Percentiles rank a stretch among this genome's conserved stretches.
These are phyloP conservation scores for Raddia distichophylla DNA, from an alignment of 176 grass and related monocot species.

Conservation along the genomic window DNA sequence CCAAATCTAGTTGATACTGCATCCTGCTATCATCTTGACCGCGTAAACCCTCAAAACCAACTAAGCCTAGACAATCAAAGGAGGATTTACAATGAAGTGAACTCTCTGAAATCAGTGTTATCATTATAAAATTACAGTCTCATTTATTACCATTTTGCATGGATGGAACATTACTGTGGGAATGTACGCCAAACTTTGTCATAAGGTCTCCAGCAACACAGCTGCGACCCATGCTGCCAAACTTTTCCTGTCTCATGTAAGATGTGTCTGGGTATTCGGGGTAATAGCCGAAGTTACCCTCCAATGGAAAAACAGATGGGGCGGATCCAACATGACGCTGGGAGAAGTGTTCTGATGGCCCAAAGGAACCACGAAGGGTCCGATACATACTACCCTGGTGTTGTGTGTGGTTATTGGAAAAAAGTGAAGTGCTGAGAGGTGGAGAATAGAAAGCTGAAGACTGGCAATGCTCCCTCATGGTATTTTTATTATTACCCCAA, in stretches of 20 bases:
- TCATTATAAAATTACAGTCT: constrained; percentile 34
- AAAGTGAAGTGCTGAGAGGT: constrained; percentile 31
- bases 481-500: constrained; percentile 46
- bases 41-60: constrained; percentile 40
- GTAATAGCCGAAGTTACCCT: constrained; percentile 48
- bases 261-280: constrained; percentile 39
- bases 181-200: constrained; percentile 14
- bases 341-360: constrained; percentile 30
- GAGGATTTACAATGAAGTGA: constrained; percentile 25
- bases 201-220: constrained; percentile 35
- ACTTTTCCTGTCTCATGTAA: constrained; percentile 43
- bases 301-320: constrained; percentile 48
- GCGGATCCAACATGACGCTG: constrained; percentile 48
- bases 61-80: constrained; percentile 19
- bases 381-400: constrained; percentile 31
- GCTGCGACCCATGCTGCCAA: constrained; percentile 42
- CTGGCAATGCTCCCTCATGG: constrained; percentile 32
- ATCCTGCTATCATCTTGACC: constrained; percentile 52
- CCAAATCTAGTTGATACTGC: constrained; percentile 58
- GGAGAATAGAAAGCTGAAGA: constrained; percentile 41
- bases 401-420: constrained; percentile 39
- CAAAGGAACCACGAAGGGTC: constrained; percentile 31
- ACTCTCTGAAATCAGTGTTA: background rate
- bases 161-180: constrained; percentile 21
- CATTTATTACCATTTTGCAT: constrained; percentile 35